Base-by-base conservation (phyloP, 2,329 filamentous ascomycete species). In the Pestalotiopsis sp. region DNA sequence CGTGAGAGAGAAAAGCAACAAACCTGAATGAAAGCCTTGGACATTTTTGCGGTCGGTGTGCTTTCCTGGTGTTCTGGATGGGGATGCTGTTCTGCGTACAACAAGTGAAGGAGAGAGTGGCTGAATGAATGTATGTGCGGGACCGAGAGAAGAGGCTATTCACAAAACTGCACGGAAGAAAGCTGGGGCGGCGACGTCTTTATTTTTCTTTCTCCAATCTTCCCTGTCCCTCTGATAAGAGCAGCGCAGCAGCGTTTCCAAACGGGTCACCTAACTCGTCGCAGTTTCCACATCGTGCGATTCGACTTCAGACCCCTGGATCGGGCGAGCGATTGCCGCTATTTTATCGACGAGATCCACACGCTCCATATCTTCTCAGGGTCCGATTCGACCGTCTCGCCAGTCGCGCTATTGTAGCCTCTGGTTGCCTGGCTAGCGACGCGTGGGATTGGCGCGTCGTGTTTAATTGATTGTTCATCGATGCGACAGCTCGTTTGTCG, bases 1-100 rank as follows among this genome's bases (percentile, higher is more conserved):
- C 30, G 30, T 35, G 6, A 2, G 1, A 35, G 30, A 35, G 30
- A 35, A 9, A 9, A 35, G 30, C 7, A 9, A 35, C 30, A 35
- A 35, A 35, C 30, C 30, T 35, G 83, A 68, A 86, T 82, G 70
- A 83, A 83, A 57, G 81, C 81, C 65, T 79, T 72, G 71, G 81
- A 82, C 81, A 83, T 83, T 38, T 61, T 78, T 26, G 10, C n/a
- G 72, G 55, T 39, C 20, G 7, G 13, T 9, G 9, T 22, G 58
- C 20, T 17, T 39, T 20, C 6, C 35, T 39, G 11, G 58, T 61
- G 22, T 14, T 58, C 13, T 11, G 11, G 14, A 6, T 35, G 22
- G 10, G 7, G 20, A 14, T 58, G 56, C 4, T 26, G 20, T 26
- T 17, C 26, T 58, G 22, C 30, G 30, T 35, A 2, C 22, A 3